Conservation (phyloP, 108 stramenopile genomes). For the Heterococcus sp. region DNA sequence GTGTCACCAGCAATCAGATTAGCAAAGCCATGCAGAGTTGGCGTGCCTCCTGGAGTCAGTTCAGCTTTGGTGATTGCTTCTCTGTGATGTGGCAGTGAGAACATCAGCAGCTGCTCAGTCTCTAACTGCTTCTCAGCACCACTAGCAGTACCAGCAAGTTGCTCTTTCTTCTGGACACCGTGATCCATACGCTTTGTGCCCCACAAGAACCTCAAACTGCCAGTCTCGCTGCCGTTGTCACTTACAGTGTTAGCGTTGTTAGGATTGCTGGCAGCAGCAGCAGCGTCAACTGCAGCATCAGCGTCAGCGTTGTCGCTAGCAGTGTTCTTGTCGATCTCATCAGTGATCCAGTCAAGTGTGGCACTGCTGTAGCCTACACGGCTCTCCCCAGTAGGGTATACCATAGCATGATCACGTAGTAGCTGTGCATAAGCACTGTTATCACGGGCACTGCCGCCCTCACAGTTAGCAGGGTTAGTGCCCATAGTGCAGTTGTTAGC, state of each 20-base stretch:
- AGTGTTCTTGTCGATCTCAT: conserved; percentile 23
- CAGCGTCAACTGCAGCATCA: too few relatives aligned
- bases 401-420: conserved; percentile 58
- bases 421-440: conserved; percentile 1
- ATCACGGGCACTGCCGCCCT: conserved; percentile 9
- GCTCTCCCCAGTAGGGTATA: conserved; percentile 67
- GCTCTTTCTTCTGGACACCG: conserved; percentile 39
- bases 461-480: conserved; percentile 61
- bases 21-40: conserved; percentile 49
- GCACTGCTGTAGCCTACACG: conserved; percentile 59
- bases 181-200: conserved; percentile 41
- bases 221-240: conserved; percentile 18
- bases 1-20: conserved; percentile 41
- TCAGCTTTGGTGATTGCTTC: conserved; percentile 9
- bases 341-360: conserved; percentile 16
- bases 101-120: conserved; percentile 38
- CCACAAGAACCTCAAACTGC: conserved; percentile 49
- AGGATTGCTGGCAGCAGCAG: too few relatives aligned
- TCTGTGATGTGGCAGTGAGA: conserved; percentile 52
- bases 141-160: conserved; percentile 36
- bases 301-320: conserved; percentile 68
- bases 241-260: neutral
- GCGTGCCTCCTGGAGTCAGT: conserved; percentile 7
- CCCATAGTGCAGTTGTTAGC: conserved; percentile 75
- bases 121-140: conserved; percentile 56